Base-by-base conservation (phyloP, 257 asterid species). In the Penstemon newberryi region DNA sequence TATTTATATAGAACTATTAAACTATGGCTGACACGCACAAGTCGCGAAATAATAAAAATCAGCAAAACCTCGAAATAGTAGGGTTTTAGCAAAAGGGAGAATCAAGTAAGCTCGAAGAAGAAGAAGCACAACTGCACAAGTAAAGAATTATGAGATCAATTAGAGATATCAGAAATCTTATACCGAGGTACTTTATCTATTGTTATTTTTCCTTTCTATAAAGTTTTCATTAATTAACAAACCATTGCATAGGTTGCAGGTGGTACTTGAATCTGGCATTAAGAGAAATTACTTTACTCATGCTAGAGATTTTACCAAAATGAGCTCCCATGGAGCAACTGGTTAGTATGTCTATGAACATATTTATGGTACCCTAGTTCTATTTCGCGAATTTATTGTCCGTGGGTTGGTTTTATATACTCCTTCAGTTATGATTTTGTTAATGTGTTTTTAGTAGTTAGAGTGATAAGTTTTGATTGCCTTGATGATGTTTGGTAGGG, bases 191-290 rank as follows among this genome's bases (percentile, higher is more conserved):
- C 0, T 36, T 13, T 33, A 5, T 39, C 36, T 2, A 6, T 41
- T 11, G 5, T 10, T 15, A 6, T 25, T 38, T 55, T 41, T 41
- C 9, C 33, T n/a, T 3, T 4, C 33, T n/a, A 3, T 11, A 39
- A 13, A 7, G 10, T 3, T 39, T n/a, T 45, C 60, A 18, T 19
- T 38, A 37, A 18, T n/a, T 45, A 47, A 64, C 44, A 55, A 40
- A 13, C 47, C 12, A 6, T 62, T 65, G 76, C 61, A 57, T 75
- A 75, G 77, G 77, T 63, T 75, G 44, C 80, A 75, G 76, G 76
- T 53, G 60, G 61, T 70, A 10, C 61, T 65, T 8, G 47, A 70
- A 45, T 64, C 41, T 42, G 58, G 56, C 58, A 13, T 37, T 52
- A 39, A 33, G 43, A 75, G 69, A 43, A 65, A 53, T 11, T 60